phyloP scores from a whole-genome alignment of 768 basidiomycete species.

The Naganishia antarctica region DNA sequence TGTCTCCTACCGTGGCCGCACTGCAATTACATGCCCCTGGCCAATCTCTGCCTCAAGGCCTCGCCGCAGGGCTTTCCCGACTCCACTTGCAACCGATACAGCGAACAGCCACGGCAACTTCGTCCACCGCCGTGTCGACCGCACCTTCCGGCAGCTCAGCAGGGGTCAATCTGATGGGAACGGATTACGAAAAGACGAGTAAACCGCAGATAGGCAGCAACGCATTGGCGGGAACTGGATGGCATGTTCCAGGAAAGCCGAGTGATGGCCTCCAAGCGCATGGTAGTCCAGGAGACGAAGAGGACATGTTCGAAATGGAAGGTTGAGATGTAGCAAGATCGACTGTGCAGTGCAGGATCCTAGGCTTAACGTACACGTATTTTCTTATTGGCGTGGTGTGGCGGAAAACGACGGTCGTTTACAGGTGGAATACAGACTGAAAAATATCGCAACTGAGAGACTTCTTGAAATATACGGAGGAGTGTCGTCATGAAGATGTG shows the following conservation, averaged over 20 bases:
- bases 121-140: slow-evolving; percentile 20
- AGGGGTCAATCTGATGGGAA: neutral
- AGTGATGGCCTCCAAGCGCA: neutral
- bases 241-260: neutral
- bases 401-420: too few species aligned
- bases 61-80: slow-evolving; percentile 83
- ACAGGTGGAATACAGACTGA: too few species aligned
- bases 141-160: slow-evolving; percentile 13
- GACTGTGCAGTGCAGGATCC: too few species aligned
- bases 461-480: too few species aligned
- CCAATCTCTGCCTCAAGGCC: slow-evolving; percentile 82
- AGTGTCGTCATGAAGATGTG: too few species aligned
- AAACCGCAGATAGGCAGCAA: slow-evolving; percentile 11
- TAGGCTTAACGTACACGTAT: too few species aligned
- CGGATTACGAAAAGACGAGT: neutral
- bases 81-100: slow-evolving; percentile 64
- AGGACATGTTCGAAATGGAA: slow-evolving; percentile 44
- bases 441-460: too few species aligned
- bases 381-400: too few species aligned
- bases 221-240: slow-evolving; percentile 4
- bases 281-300: slow-evolving; percentile 31
- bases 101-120: slow-evolving; percentile 29
- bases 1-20: slow-evolving; percentile 64
- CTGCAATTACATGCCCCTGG: slow-evolving; percentile 83
- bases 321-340: slow-evolving; percentile 22